Conservation (phyloP, 768 basidiomycete species). For the Rhizopogon salebrosus region DNA sequence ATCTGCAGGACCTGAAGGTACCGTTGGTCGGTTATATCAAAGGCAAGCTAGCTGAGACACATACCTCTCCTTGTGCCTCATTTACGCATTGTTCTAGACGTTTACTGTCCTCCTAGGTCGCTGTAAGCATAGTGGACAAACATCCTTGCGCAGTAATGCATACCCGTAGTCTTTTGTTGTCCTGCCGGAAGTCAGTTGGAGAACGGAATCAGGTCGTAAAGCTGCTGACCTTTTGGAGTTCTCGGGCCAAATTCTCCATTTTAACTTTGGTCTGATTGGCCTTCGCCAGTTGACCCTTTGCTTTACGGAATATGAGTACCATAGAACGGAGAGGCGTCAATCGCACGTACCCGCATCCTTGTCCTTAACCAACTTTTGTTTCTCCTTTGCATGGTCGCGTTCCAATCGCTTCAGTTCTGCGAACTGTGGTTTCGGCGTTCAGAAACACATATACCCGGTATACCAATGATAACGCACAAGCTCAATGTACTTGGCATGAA, state of each 20-base stretch:
- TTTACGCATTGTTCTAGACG: conserved; percentile 76
- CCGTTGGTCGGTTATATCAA: conserved; percentile 2
- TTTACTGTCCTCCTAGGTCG: conserved; percentile 75
- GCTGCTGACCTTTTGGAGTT: conserved; percentile 72
- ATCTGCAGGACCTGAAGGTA: conserved; percentile 61
- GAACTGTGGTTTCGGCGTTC: conserved; percentile 45
- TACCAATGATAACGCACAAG: conserved; percentile 48
- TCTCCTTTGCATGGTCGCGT: conserved; percentile 87
- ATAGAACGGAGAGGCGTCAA: conserved; percentile 2
- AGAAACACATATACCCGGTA: conserved; percentile 13
- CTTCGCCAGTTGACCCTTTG: conserved; percentile 81
- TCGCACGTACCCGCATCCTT: conserved; percentile 71
- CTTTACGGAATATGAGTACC: conserved; percentile 33
- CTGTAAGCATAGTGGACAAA: conserved; percentile 16
- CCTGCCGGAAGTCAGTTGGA: conserved; percentile 38
- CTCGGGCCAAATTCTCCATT: conserved; percentile 86
- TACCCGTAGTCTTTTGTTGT: conserved; percentile 86
- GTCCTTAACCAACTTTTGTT: conserved; percentile 86
- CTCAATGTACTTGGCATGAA: conserved; percentile 86
- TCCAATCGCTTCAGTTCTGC: conserved; percentile 84
- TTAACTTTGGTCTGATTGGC: conserved; percentile 85
- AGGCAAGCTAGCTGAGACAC: conserved; percentile 3
- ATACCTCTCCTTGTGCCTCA: conserved; percentile 80
- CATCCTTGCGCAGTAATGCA: conserved; percentile 17
- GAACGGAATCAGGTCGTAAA: conserved; percentile 7